Evolutionary conservation across 2,329 filamentous ascomycete species (phyloP), one percentile per base, ranked within the genome.

Genomic region (Amphichorda felina): DNA sequence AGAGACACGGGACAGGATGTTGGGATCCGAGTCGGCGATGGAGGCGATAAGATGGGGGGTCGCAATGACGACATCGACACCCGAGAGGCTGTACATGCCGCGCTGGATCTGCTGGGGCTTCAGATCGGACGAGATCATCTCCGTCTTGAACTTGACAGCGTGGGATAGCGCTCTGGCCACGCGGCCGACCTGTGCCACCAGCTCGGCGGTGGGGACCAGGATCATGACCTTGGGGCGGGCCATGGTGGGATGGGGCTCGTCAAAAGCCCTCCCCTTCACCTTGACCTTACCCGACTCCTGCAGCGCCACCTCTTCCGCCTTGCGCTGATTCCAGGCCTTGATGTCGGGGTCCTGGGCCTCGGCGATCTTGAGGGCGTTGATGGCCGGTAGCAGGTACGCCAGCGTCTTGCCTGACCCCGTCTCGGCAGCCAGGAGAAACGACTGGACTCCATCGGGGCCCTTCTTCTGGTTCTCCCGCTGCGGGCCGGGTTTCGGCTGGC

Each of bases 351-450:
- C 80, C 10, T 62, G 55, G 1, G 66, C 64, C 50, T 89, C 84
- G 5, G 75, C 77, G 24, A 74, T 64, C 61, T 98, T 98, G 48
- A 98, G 59, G 8, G 84, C 82, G 57, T 98, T 78, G 35, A 98
- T 67, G 13, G 80, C 71, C 0, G 91, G 93, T 5, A 95, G 60
- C 5, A 96, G 64, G 52, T 98, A 98, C 8, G 91, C 86, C 41
- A 98, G 65, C 1, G 91, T 98, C 65, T 98, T 98, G 40, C 91
- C 91, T 1, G 91, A 96, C 10, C 91, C 91, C 1, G 91, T 98
- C 64, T 98, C 91, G 9, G 91, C 91, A 4, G 91, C 91, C 34
- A 98, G 68, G 10, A 98, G 68, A 51, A 85, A 95, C 1, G 57
- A 57, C 28, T 47, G 41, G 34, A 43, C 41, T 60, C 64, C 71